phyloP scores from a whole-genome alignment of 768 basidiomycete genomes.

The Asterophora parasitica region DNA sequence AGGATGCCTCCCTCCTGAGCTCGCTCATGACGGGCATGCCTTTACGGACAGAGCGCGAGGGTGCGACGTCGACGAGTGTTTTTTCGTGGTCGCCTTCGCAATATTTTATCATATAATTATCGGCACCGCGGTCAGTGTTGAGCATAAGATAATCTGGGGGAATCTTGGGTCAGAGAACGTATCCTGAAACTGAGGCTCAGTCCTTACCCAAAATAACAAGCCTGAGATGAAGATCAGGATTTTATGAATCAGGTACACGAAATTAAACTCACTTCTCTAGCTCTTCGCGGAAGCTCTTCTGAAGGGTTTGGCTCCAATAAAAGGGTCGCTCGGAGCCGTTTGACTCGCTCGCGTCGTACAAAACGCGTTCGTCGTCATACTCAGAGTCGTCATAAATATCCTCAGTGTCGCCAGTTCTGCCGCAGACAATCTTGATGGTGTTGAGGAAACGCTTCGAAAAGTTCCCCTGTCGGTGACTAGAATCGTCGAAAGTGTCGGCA shows the following conservation, averaged over 20 bases:
- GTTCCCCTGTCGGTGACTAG: slow-evolving; percentile 68
- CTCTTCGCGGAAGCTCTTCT: slow-evolving; percentile 81
- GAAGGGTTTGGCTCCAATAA: slow-evolving; percentile 77
- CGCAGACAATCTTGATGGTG: slow-evolving; percentile 78
- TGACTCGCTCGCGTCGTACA: slow-evolving; percentile 64
- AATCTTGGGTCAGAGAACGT: not conserved
- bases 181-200: not conserved
- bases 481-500: slow-evolving; percentile 82
- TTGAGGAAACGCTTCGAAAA: slow-evolving; percentile 63
- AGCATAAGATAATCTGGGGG: slow-evolving; percentile 81
- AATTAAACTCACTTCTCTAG: slow-evolving; percentile 67
- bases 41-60: slow-evolving; percentile 58
- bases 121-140: slow-evolving; percentile 84
- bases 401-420: slow-evolving; percentile 73
- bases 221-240: slow-evolving; percentile 31
- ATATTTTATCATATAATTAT: slow-evolving; percentile 92
- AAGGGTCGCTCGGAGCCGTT: slow-evolving; percentile 56
- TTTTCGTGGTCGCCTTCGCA: slow-evolving; percentile 81
- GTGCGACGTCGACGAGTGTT: slow-evolving; percentile 72
- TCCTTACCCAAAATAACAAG: slow-evolving; percentile 74
- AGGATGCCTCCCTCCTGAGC: slow-evolving; percentile 38
- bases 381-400: slow-evolving; percentile 66
- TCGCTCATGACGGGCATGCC: slow-evolving; percentile 76
- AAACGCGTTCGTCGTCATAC: slow-evolving; percentile 65
- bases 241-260: not conserved